phyloP scores from a whole-genome alignment of 2,329 filamentous ascomycete species.

The Drechslerella coelobrocha region DNA sequence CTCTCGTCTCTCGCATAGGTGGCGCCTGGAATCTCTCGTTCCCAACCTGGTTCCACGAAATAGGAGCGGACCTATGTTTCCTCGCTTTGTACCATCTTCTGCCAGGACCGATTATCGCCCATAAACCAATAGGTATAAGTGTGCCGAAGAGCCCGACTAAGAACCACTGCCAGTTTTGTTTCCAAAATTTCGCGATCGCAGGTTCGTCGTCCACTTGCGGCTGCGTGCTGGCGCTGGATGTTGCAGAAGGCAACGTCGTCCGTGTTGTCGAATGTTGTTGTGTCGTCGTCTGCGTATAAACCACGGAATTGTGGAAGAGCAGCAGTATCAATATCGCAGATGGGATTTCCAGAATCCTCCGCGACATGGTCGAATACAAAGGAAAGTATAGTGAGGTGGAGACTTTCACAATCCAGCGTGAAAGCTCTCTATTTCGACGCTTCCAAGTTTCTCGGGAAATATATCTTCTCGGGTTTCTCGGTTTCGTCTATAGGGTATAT shows the following conservation, averaged over 20 bases:
- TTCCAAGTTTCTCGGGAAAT: not conserved
- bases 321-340: conserved; percentile 20
- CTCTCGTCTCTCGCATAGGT: conserved; percentile 24
- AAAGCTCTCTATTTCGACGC: conserved; percentile 18
- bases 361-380: conserved; percentile 25
- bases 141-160: conserved; percentile 24
- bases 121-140: conserved; percentile 31
- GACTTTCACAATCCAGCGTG: conserved; percentile 35
- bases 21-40: conserved; percentile 38
- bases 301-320: conserved; percentile 10
- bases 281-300: conserved; percentile 9
- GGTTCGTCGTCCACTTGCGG: conserved; percentile 4
- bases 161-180: conserved; percentile 47
- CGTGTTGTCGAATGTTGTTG: conserved; percentile 4
- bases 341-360: conserved; percentile 38
- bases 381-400: not conserved
- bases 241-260: conserved; percentile 10
- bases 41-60: conserved; percentile 36
- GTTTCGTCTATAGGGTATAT: not conserved
- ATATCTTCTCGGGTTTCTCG: not conserved
- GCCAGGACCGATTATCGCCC: conserved; percentile 40
- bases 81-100: conserved; percentile 30
- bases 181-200: conserved; percentile 28
- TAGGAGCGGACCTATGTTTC: conserved; percentile 31
- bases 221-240: not conserved